Evolutionary conservation across 345 rosid genomes (phyloP), one percentile per base, ranked within the genome.

Genomic region (Orychophragmus violaceus): DNA sequence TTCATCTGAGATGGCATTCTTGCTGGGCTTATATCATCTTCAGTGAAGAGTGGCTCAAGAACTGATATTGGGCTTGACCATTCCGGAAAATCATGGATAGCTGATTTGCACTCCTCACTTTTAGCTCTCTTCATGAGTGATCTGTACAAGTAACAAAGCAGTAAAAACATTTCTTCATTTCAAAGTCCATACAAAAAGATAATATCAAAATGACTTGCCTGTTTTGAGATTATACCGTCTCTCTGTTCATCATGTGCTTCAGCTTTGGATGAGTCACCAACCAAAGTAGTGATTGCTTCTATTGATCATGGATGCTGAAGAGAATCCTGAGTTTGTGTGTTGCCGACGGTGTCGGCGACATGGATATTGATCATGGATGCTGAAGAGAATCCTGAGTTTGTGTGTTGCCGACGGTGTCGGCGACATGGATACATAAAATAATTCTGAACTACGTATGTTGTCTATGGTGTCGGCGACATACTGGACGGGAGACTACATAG

Each of bases 11-110:
- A 64, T 75, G 76, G 65, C 55, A 77, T 78, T 68, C 80, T 78
- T 64, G 86, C 61, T 61, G 96, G 91, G 76, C 87, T 86, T 60
- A 75, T 64, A 51, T 86, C 95, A 66, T 87, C 92, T 67, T 86
- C 97, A 3, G 41, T 19, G 51, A 72, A 90, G 50, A 81, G 56
- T 18, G 87, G 85, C 74, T 93, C 97, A 65, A 90, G 92, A 77
- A 93, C 99, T 77, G 97, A 90, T 65, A 88, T 81, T 9, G 97
- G 99, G 81, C 96, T 93, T 62, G 87, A 84, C 51, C 87, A 85
- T 48, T 85, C 96, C 18, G 65, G 79, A 28, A 76, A 37, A 21
- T 90, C 90, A 32, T 42, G 35, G 63, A 56, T 61, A 74, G 68
- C 60, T 52, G 79, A 85, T 14, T 54, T 79, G 79, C 79, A 74